Percentiles rank a stretch among this genome's conserved stretches.
Evolutionary conservation across 169 alveolate species (phyloP).

Genomic region (Plasmodium fragile): DNA sequence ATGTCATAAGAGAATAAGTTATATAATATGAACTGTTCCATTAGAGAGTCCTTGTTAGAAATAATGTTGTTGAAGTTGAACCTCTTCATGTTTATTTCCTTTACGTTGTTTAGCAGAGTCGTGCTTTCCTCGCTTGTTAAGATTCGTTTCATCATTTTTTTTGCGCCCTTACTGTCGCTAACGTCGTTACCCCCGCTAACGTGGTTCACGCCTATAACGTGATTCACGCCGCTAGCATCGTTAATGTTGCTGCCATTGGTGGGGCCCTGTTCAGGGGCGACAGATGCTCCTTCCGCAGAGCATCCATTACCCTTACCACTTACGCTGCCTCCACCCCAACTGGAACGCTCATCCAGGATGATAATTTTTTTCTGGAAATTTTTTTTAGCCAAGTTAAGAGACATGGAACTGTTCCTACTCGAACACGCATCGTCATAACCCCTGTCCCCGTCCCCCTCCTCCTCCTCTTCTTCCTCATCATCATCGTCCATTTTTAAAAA

Average conservation of each 20-base stretch:
- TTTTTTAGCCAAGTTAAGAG: not conserved
- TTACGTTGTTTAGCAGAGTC: not conserved
- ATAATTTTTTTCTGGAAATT: conserved; percentile 18
- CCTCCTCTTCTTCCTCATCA: not conserved
- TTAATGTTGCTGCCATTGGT: too few species aligned
- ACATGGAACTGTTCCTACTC: conserved; percentile 26
- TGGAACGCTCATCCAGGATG: conserved; percentile 24
- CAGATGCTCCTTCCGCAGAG: too few species aligned
- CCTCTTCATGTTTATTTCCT: conserved; percentile 12
- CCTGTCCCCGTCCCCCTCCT: not conserved
- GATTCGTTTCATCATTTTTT: not conserved
- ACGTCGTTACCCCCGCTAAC: too few species aligned
- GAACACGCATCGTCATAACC: not conserved
- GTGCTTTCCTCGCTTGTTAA: conserved; percentile 12
- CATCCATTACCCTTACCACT: not conserved
- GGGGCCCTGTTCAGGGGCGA: not conserved
- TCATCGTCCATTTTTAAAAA: conserved; percentile 64
- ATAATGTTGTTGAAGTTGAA: not conserved
- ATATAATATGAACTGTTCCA: conserved; percentile 57
- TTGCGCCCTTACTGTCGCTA: too few species aligned
- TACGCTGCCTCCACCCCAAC: not conserved
- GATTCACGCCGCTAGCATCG: too few species aligned
- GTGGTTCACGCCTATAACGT: too few species aligned
- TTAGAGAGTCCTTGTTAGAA: conserved; percentile 31
- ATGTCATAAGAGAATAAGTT: conserved; percentile 55